phyloP scores from a whole-genome alignment of 2,329 filamentous ascomycete genomes.

The Scytalidium lignicola region DNA sequence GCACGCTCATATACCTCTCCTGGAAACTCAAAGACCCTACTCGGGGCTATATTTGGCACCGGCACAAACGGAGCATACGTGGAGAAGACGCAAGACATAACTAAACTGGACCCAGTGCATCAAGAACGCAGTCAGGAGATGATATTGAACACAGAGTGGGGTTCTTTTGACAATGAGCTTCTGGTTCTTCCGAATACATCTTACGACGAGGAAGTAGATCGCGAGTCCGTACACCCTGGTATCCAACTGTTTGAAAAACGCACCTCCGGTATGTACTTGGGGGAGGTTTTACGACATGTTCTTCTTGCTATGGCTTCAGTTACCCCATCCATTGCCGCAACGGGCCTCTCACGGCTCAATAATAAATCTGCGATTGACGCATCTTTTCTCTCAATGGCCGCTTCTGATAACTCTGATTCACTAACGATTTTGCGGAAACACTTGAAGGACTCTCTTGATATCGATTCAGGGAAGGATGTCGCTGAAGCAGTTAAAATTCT shows the following conservation, averaged over 20 bases:
- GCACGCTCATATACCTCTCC: conserved; percentile 88
- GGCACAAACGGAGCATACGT: conserved; percentile 96
- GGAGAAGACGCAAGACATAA: conserved; percentile 79
- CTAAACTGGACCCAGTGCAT: conserved; percentile 66
- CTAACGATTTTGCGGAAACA: conserved; percentile 39
- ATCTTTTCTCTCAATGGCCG: neutral
- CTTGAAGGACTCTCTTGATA: conserved; percentile 63
- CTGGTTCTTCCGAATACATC: conserved; percentile 79
- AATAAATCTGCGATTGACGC: neutral
- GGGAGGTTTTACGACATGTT: conserved; percentile 78
- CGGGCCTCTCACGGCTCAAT: neutral
- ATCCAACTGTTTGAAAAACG: conserved; percentile 98
- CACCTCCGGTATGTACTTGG: conserved; percentile 92
- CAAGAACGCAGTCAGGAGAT: conserved; percentile 80
- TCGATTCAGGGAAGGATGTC: conserved; percentile 71
- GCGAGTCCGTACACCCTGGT: conserved; percentile 77
- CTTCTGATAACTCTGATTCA: neutral
- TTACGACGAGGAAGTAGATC: conserved; percentile 74
- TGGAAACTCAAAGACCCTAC: conserved; percentile 72
- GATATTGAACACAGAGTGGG: conserved; percentile 97
- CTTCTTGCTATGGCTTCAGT: conserved; percentile 59
- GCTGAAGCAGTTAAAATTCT: conserved; percentile 80
- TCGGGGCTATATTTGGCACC: conserved; percentile 95
- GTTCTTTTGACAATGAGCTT: conserved; percentile 89
- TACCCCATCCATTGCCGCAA: neutral